These are phyloP conservation scores for Macrotyloma uniflorum DNA, from an alignment of 306 rosid genomes.

Conservation along the genomic window DNA sequence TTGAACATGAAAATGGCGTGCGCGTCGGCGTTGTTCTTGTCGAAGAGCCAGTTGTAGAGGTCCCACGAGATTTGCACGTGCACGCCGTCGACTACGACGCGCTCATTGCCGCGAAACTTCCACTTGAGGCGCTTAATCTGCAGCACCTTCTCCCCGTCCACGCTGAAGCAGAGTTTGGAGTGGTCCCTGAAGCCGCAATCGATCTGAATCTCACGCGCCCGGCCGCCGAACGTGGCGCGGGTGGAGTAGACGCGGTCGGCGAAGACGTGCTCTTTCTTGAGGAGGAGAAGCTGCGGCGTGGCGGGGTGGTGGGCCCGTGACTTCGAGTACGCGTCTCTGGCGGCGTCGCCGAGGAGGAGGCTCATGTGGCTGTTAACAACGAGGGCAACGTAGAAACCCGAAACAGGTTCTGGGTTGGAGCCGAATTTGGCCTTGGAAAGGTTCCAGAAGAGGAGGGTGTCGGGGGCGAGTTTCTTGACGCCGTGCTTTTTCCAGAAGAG, in stretches of 20 bases:
- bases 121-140: constrained; percentile 48
- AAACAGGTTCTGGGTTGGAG: constrained; percentile 68
- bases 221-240: constrained; percentile 66
- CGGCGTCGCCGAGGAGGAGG: constrained; percentile 71
- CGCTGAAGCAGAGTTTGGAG: constrained; percentile 39
- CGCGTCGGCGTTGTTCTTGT: constrained; percentile 49
- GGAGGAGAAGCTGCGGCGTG: constrained; percentile 47
- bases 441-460: constrained; percentile 68
- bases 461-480: constrained; percentile 60
- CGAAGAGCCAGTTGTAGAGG: constrained; percentile 83
- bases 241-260: constrained; percentile 68
- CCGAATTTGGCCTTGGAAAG: constrained; percentile 67
- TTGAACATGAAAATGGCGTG: constrained; percentile 91
- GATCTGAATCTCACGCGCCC: constrained; percentile 61
- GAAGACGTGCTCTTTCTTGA: constrained; percentile 73
- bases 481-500: constrained; percentile 85
- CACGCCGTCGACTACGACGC: constrained; percentile 67
- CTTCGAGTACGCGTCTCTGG: constrained; percentile 60
- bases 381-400: constrained; percentile 73
- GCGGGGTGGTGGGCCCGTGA: constrained; percentile 49
- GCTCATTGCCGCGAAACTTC: constrained; percentile 89
- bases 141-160: constrained; percentile 41
- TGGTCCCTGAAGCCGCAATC: constrained; percentile 53
- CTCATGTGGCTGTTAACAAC: constrained; percentile 63
- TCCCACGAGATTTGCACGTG: constrained; percentile 89